These are phyloP conservation scores for Ceratobasidium sp. DNA, from an alignment of 1,284 basidiomycete genomes.

Conservation along the genomic window DNA sequence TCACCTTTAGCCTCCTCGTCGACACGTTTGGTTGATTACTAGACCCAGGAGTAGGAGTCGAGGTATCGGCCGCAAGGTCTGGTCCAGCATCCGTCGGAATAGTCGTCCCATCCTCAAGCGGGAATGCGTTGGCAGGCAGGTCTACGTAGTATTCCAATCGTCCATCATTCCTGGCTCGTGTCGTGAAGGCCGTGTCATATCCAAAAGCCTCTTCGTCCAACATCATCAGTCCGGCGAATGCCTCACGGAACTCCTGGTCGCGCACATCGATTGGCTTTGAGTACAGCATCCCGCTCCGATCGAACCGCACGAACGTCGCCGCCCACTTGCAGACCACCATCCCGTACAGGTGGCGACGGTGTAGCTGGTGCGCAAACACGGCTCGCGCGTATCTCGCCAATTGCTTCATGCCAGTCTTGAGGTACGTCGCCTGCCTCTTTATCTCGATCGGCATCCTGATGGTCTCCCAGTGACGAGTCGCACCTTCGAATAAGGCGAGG, in stretches of 20 bases:
- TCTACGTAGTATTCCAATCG: constrained; percentile 21
- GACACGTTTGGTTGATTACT: not conserved
- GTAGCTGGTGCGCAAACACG: constrained; percentile 17
- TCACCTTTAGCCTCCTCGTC: constrained; percentile 9
- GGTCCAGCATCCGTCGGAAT: too few species aligned
- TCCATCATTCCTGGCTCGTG: not conserved
- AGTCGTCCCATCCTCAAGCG: too few species aligned
- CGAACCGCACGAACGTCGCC: constrained; percentile 24
- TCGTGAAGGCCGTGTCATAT: not conserved
- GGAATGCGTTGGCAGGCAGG: not conserved
- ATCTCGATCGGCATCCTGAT: constrained; percentile 19
- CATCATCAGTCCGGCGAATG: constrained; percentile 2
- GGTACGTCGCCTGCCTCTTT: not conserved
- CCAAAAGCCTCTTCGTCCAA: not conserved
- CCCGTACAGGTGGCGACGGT: constrained; percentile 20
- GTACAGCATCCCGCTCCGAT: constrained; percentile 14
- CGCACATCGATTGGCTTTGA: not conserved
- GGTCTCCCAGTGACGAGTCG: constrained; percentile 12
- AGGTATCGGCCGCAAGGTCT: too few species aligned
- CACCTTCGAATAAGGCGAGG: not conserved
- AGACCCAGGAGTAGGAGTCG: too few species aligned
- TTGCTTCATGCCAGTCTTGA: constrained; percentile 11
- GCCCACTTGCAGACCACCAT: not conserved
- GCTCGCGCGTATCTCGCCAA: constrained; percentile 9
- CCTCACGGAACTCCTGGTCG: not conserved